These are phyloP conservation scores for Suhomyces yuchorum DNA, from an alignment of 1,139 yeast species.

Conservation along the genomic window DNA sequence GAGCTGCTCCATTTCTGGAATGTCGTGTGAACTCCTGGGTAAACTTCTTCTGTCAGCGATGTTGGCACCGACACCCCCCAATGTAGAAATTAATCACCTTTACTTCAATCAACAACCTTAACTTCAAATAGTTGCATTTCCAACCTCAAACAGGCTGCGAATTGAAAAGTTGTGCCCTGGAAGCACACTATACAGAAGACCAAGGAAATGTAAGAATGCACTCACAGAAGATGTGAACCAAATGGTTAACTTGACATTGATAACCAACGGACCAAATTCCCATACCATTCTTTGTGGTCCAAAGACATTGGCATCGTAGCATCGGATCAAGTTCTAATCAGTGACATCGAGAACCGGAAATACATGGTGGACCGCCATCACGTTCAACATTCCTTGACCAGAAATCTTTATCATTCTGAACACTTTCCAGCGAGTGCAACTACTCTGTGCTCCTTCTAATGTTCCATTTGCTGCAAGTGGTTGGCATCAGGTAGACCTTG, in stretches of 20 bases:
- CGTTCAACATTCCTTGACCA: no score
- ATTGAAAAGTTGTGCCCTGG: constrained; percentile 81
- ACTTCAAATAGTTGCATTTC: constrained; percentile 78
- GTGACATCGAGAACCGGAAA: constrained; percentile 71
- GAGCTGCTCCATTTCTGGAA: constrained; percentile 52
- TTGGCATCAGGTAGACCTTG: constrained; percentile 73
- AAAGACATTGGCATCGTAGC: constrained; percentile 68
- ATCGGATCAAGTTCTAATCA: constrained; percentile 54
- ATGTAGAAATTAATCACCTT: constrained; percentile 70
- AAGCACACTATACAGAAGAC: constrained; percentile 63
- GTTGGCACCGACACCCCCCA: constrained; percentile 63
- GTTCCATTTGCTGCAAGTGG: constrained; percentile 62
- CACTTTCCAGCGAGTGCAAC: constrained; percentile 45
- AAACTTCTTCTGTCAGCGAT: constrained; percentile 55
- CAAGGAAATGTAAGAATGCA: constrained; percentile 72
- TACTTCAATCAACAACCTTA: constrained; percentile 72
- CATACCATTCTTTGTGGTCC: constrained; percentile 68
- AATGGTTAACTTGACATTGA: constrained; percentile 68
- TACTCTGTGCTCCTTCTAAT: constrained; percentile 45
- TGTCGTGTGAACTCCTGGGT: constrained; percentile 57
- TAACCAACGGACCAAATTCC: constrained; percentile 58
- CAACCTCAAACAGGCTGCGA: constrained; percentile 60
- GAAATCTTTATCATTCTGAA: constrained; percentile 52
- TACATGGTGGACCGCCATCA: constrained; percentile 68
- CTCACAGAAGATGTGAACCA: constrained; percentile 77